Conservation (phyloP, 768 basidiomycete genomes). For the Suillus lakei region DNA sequence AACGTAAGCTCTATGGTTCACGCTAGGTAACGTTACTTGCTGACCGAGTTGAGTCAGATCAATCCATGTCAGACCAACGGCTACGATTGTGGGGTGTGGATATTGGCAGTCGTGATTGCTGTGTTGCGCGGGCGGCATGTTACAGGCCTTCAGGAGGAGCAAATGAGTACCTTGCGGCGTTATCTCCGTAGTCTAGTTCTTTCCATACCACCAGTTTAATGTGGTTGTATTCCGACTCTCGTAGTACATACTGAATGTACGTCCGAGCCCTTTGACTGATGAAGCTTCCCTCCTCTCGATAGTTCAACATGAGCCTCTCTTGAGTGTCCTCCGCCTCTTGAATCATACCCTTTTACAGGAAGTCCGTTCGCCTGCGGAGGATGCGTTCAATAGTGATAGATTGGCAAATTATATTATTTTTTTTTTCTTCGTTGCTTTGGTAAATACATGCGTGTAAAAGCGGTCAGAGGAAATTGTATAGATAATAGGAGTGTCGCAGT, state of each 20-base stretch:
- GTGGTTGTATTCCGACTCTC: background rate
- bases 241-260: background rate
- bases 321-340: no score
- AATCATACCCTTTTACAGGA: no score
- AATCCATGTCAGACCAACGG: conserved; percentile 20
- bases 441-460: no score
- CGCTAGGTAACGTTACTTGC: background rate
- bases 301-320: no score
- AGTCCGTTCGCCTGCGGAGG: no score
- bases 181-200: background rate
- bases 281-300: no score
- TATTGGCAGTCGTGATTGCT: conserved; percentile 26
- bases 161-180: background rate
- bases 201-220: background rate
- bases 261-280: no score
- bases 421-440: no score
- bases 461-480: background rate
- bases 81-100: conserved; percentile 32
- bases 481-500: background rate
- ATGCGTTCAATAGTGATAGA: no score
- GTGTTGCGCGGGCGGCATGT: conserved; percentile 20
- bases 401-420: no score
- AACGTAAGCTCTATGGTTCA: background rate
- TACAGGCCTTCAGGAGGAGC: conserved; percentile 14
- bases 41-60: background rate